Evolutionary conservation across 2,329 filamentous ascomycete genomes (phyloP).

Genomic region (Triangularia verruculosa): DNA sequence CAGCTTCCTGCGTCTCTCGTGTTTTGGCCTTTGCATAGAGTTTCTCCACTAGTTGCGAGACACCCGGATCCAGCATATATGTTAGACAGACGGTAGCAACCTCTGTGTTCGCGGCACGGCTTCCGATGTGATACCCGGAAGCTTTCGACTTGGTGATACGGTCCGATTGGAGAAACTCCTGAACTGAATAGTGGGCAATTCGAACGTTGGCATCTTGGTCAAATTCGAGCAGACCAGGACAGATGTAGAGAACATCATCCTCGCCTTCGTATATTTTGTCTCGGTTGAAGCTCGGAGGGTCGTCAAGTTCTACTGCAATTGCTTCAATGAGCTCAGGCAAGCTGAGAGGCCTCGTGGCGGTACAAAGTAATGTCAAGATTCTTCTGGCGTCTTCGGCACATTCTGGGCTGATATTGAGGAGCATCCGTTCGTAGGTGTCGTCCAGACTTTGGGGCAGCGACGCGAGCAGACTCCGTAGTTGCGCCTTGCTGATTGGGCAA

Average conservation of each 20-base stretch:
- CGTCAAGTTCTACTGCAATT: constrained; percentile 20
- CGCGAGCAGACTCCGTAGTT: constrained; percentile 32
- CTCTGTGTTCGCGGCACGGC: constrained; percentile 12
- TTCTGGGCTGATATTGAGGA: constrained; percentile 22
- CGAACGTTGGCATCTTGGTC: constrained; percentile 8
- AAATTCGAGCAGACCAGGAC: constrained; percentile 19
- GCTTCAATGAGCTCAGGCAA: constrained; percentile 20
- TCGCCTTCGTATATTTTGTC: constrained; percentile 12
- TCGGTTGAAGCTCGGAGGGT: constrained; percentile 16
- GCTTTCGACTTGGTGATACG: constrained; percentile 1
- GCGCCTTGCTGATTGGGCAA: constrained; percentile 20
- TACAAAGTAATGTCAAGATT: constrained; percentile 17
- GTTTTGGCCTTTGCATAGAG: not conserved
- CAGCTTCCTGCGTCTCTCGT: not conserved
- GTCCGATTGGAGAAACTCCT: constrained; percentile 20
- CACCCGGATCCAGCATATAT: constrained; percentile 13
- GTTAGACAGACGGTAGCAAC: constrained; percentile 18
- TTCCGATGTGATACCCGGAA: constrained; percentile 10
- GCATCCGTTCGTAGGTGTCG: constrained; percentile 23
- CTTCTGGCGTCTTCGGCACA: constrained; percentile 15
- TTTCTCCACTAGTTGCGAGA: not conserved
- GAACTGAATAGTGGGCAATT: constrained; percentile 21
- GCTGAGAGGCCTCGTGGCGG: constrained; percentile 12
- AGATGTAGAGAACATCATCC: constrained; percentile 18
- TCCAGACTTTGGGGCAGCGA: constrained; percentile 34